Evolutionary conservation across 768 basidiomycete genomes (phyloP).

Genomic region (Calocybe cyanea): DNA sequence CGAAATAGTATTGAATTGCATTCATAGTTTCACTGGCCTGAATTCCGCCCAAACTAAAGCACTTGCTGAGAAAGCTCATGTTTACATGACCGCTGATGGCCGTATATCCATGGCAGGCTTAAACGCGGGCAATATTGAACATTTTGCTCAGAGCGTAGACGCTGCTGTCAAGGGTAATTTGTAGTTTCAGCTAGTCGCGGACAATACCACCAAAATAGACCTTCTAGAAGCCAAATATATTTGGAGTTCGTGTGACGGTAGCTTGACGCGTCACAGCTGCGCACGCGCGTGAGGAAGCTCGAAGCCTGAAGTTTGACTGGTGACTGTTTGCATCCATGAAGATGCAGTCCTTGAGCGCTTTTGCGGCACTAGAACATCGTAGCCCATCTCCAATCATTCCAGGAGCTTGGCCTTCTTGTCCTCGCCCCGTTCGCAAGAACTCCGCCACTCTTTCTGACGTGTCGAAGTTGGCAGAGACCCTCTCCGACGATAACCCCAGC

Average conservation of each 20-base stretch:
- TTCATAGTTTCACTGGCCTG: slow-evolving; percentile 78
- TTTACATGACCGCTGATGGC: slow-evolving; percentile 93
- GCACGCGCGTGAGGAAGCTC: slow-evolving; percentile 7
- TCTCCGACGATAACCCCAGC: neutral
- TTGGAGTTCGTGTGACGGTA: no score
- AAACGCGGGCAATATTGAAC: slow-evolving; percentile 79
- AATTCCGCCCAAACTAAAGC: slow-evolving; percentile 73
- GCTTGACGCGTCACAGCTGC: slow-evolving; percentile 3
- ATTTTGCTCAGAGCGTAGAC: slow-evolving; percentile 86
- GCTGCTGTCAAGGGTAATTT: slow-evolving; percentile 76
- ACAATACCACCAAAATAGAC: no score
- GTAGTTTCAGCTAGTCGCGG: slow-evolving; percentile 30
- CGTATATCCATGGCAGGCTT: slow-evolving; percentile 94
- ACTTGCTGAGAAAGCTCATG: slow-evolving; percentile 82
- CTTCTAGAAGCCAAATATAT: no score
- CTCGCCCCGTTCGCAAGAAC: slow-evolving; percentile 17
- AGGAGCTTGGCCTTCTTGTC: slow-evolving; percentile 40
- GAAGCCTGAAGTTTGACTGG: no score
- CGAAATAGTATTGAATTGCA: neutral
- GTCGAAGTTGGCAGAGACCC: neutral
- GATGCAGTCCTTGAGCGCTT: no score
- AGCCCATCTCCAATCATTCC: slow-evolving; percentile 33
- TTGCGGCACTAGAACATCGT: slow-evolving; percentile 14
- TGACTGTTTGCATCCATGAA: no score
- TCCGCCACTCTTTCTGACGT: slow-evolving; percentile 19